A percentile compares a stretch with the other conserved stretches of the same genome.
phyloP scores from a whole-genome alignment of 2,329 filamentous ascomycete genomes.

The Ophiostoma ips region DNA sequence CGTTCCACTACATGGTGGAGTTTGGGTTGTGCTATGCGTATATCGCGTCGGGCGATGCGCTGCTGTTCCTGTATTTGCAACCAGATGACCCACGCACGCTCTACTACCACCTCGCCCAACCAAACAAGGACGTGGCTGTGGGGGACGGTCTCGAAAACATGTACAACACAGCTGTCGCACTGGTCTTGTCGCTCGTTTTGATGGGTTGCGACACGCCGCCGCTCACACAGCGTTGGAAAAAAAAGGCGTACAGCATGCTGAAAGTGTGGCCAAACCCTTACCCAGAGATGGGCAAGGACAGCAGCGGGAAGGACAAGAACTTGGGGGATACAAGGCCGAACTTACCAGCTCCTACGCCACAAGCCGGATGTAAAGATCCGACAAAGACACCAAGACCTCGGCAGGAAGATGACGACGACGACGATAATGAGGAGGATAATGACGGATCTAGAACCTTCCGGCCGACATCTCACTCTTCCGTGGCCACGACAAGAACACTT shows the following conservation, averaged over 20 bases:
- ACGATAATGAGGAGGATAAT: background rate
- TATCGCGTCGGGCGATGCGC: constrained; percentile 1
- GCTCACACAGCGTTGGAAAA: constrained; percentile 4
- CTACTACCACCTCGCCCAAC: constrained; percentile 4
- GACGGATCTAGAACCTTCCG: background rate
- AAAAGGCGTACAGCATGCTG: background rate
- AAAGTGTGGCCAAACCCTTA: background rate
- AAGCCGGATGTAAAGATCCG: background rate
- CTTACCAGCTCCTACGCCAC: background rate
- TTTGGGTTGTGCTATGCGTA: constrained; percentile 5
- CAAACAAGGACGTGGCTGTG: background rate
- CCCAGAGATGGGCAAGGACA: background rate
- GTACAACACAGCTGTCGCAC: background rate
- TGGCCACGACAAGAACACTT: background rate
- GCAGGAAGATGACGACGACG: background rate
- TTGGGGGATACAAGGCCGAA: background rate
- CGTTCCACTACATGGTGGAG: constrained; percentile 8
- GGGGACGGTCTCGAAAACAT: background rate
- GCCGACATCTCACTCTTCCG: background rate
- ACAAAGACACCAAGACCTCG: background rate
- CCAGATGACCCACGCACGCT: constrained; percentile 1
- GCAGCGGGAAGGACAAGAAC: background rate
- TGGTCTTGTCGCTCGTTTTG: constrained; percentile 3
- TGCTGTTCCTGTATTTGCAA: constrained; percentile 2
- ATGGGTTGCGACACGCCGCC: background rate